A percentile compares a stretch with the other conserved stretches of the same genome.
Evolutionary conservation across 108 stramenopile genomes (phyloP).

Genomic region (Fistulifera solaris): DNA sequence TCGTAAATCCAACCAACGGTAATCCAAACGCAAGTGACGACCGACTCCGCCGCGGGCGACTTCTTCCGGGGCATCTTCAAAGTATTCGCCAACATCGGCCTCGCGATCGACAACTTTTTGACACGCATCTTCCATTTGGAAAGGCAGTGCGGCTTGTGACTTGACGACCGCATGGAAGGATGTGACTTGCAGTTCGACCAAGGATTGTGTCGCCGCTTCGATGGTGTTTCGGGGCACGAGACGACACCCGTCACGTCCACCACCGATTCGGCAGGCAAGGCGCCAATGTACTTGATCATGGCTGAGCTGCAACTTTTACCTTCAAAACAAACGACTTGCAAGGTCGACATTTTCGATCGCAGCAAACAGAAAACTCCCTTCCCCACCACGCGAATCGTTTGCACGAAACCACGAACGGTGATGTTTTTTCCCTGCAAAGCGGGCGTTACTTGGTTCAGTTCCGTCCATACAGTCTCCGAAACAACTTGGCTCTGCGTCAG

Average conservation of each 20-base stretch:
- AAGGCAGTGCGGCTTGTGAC: conserved; percentile 80
- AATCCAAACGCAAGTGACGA: conserved; percentile 87
- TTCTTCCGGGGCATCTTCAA: conserved; percentile 57
- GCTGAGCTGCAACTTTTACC: conserved; percentile 39
- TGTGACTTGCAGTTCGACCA: conserved; percentile 86
- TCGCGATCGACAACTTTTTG: conserved; percentile 81
- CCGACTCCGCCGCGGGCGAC: conserved; percentile 64
- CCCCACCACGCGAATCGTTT: conserved; percentile 76
- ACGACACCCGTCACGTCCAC: conserved; percentile 88
- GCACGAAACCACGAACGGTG: conserved; percentile 83
- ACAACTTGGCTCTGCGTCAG: conserved; percentile 67
- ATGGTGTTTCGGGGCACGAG: conserved; percentile 73
- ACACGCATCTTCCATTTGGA: conserved; percentile 96
- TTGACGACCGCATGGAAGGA: conserved; percentile 84
- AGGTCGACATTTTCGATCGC: conserved; percentile 85
- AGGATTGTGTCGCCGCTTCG: conserved; percentile 85
- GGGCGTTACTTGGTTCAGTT: conserved; percentile 64
- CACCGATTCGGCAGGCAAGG: conserved; percentile 83
- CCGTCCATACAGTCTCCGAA: conserved; percentile 61
- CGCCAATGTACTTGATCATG: conserved; percentile 95
- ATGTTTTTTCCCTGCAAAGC: conserved; percentile 68
- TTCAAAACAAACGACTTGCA: conserved; percentile 90
- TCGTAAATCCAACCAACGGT: conserved; percentile 96
- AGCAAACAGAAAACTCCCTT: conserved; percentile 92
- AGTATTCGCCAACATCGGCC: conserved; percentile 75